Evolutionary conservation across 257 asterid genomes (phyloP).

Genomic region (Nicotiana undulata): DNA sequence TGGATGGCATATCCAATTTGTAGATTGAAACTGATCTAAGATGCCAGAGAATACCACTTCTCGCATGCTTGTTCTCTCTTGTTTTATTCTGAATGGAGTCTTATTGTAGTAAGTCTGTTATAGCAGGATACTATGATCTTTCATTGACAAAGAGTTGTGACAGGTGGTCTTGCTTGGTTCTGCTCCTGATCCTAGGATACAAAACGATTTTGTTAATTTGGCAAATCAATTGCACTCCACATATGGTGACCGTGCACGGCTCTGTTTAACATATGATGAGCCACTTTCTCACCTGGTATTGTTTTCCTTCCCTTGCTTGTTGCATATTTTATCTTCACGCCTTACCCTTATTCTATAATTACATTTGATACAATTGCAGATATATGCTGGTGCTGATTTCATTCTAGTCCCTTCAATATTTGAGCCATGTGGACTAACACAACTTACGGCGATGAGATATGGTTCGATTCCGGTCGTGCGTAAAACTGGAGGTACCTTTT

Average conservation of each 20-base stretch:
- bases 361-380: constrained; percentile 42
- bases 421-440: constrained; percentile 99
- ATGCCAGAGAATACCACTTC: background rate
- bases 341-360: constrained; percentile 8
- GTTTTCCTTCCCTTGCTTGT: background rate
- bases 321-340: constrained; percentile 3
- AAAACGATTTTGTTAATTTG: constrained; percentile 80
- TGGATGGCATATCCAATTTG: background rate
- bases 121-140: background rate
- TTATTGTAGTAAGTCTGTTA: background rate
- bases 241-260: constrained; percentile 69
- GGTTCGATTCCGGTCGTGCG: constrained; percentile 96
- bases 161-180: constrained; percentile 96
- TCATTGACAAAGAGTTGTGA: constrained; percentile 23
- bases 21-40: background rate
- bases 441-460: constrained; percentile 98
- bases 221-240: constrained; percentile 79
- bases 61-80: background rate
- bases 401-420: constrained; percentile 92
- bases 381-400: constrained; percentile 96
- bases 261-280: constrained; percentile 86
- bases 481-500: constrained; percentile 81
- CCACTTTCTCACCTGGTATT: constrained; percentile 98
- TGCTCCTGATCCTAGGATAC: constrained; percentile 95
- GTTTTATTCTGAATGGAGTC: background rate